Evolutionary conservation across 495 filamentous ascomycete species (phyloP), one percentile per base, ranked within the genome.

Genomic region (Hyaloscypha finlandica): DNA sequence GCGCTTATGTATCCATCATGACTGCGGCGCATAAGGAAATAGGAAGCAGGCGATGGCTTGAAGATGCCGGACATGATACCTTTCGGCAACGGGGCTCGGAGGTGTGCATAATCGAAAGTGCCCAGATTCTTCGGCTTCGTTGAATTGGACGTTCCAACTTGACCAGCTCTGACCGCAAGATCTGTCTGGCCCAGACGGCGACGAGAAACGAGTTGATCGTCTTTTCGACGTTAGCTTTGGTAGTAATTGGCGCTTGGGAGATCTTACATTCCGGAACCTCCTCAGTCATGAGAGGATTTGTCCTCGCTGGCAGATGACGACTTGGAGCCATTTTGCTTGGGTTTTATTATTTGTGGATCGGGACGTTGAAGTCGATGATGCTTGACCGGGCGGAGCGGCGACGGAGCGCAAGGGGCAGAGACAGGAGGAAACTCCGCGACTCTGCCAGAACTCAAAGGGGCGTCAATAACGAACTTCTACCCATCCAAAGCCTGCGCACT

Each of bases 1-100:
- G 95, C 93, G 72, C 93, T 97, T 48, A 99, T 88, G 74, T 83
- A 97, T 48, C 96, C 96, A 80, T 99, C 95, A 75, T 88, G 89
- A 80, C 93, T 97, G 66, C 95, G 91, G 76, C 96, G 88, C 95
- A 99, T 99, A 69, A 99, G 80, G 75, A 97, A 99, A 78, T 99
- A 99, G 22, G 92, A 93, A 73, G 92, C 91, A 4, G 94, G 94
- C 48, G 85, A 83, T 14, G 89, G 87, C 60, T 89, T 90, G 80
- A 97, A 98, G 71, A 99, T 94, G 73, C 94, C 94, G 29, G 93
- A 96, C 48, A 87, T 88, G 70, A 98, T 86, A 63, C 93, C 90
- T 76, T 90, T 90, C 30, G 96, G 95, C 61, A 99, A 80, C 19
- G 96, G 93, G 65, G 92, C 93, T 68, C 94, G 90, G 56, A 99